Base-by-base conservation (phyloP, 495 filamentous ascomycete species). In the Aspergillus kassunensis region DNA sequence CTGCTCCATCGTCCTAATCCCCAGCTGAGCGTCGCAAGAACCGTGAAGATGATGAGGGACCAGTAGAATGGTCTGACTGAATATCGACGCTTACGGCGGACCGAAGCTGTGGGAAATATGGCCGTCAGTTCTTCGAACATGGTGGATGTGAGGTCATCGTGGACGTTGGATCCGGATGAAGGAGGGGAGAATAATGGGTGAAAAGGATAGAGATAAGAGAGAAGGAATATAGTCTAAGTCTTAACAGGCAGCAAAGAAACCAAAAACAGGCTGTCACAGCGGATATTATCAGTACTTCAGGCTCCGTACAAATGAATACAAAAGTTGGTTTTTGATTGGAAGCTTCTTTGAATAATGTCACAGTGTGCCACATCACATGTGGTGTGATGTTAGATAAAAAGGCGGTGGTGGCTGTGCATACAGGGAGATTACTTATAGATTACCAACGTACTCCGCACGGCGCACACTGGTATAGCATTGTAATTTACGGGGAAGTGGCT, bases 51-150 rank as follows among this genome's bases (percentile, higher is more conserved):
- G 21, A 66, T n/a, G 6, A 73, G 44, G 20, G 64, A 64, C 29
- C 54, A 60, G 57, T 62, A 73, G 44, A 73, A 73, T 15, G 70
- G 67, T 19, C 65, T 63, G 8, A 61, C 63, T 2, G 72, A 75
- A 44, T 67, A 72, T 51, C 54, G 63, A 52, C 63, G 65, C 50
- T 50, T 60, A 49, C 41, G 63, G 44, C 58, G 58, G 52, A 45
- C 51, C 43, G 52, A 47, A 53, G 59, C 56, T 56, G 56, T 64
- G 34, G 29, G 47, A 52, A 63, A 56, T 15, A 59, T 49, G 21
- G 56, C 51, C 37, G 55, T 50, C 53, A 64, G 47, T 51, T 51
- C 42, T 53, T 55, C 53, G 53, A 61, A 59, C 49, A 63, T 71
- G 40, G 50, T 57, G 51, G 54, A 34, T 21, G 45, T 55, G 42